Evolutionary conservation across 1,284 basidiomycete species (phyloP).

Genomic region (Fomitiporia mediterranea): DNA sequence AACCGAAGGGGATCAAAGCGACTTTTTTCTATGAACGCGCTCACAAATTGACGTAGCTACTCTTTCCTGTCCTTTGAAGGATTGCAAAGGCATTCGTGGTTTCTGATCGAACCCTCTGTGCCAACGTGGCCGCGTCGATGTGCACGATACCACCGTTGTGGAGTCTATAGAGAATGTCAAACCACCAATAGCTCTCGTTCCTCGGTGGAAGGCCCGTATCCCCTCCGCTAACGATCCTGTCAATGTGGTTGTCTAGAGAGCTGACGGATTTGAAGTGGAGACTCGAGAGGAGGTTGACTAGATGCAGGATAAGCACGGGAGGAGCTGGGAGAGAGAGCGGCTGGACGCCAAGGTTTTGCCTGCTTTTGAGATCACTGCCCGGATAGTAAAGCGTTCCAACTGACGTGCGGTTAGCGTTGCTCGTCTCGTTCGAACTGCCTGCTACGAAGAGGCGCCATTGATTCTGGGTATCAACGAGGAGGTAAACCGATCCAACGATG

Average conservation of each 20-base stretch:
- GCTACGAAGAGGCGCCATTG: slow-evolving; percentile 5
- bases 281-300: not conserved
- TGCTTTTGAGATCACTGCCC: not conserved
- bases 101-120: not conserved
- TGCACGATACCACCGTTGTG: not conserved
- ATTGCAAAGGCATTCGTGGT: not conserved
- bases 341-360: not conserved
- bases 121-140: not conserved
- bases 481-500: not conserved
- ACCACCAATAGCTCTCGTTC: slow-evolving; percentile 4
- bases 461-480: not conserved
- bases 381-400: not conserved
- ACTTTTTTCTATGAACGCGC: not conserved
- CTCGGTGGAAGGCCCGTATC: not conserved
- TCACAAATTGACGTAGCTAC: not conserved
- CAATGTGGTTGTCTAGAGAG: not conserved
- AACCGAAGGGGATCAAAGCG: not conserved
- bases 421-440: not conserved
- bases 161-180: not conserved
- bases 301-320: not conserved
- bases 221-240: not conserved
- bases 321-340: not conserved
- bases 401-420: not conserved
- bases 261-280: not conserved
- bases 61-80: not conserved